Evolutionary conservation across 106 monocot species (phyloP), one percentile per base, ranked within the genome.

Genomic region (Platanthera zijinensis): DNA sequence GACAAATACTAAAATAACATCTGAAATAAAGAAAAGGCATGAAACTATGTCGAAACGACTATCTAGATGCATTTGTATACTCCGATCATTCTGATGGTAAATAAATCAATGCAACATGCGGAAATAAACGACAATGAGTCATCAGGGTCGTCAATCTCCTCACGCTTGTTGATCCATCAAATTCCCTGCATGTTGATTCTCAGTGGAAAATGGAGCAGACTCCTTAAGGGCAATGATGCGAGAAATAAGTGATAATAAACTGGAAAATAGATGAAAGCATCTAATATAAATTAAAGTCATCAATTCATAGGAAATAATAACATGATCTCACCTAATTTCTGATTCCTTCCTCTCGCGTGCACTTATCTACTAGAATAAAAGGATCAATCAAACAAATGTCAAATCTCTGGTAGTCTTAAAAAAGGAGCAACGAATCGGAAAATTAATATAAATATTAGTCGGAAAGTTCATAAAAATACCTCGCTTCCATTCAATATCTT

Each of bases 401-500:
- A 52, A 57, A 51, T 28, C 54, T 12, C 52, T n/a, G 57, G 46
- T 25, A 48, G 7, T 6, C 0, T n/a, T 61, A 75, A 15, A 67
- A 75, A 61, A 50, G 8, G 8, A 32, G 25, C 32, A 66, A 50
- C 4, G 6, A 68, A 17, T 8, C 0, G 28, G 11, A 32, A 66
- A 39, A 39, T 39, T 39, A 39, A 39, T 39, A 39, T 4, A 71
- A 45, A 21, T 13, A 10, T 7, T 54, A 13, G 18, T 14, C 10
- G 8, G 13, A 75, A 81, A 21, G 51, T 66, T 67, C 11, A 74
- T 49, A 49, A 57, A 70, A 5, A 15, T 90, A 94, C 97, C 97
- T 94, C 91, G 82, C 97, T 99, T 17, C 97, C 97, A 84, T 99
- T 99, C 51, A 99, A 81, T 71, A 92, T 90, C 72, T 86, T 77